Evolutionary conservation across 2,329 filamentous ascomycete genomes (phyloP).

Genomic region (Plectosphaerella sp.): DNA sequence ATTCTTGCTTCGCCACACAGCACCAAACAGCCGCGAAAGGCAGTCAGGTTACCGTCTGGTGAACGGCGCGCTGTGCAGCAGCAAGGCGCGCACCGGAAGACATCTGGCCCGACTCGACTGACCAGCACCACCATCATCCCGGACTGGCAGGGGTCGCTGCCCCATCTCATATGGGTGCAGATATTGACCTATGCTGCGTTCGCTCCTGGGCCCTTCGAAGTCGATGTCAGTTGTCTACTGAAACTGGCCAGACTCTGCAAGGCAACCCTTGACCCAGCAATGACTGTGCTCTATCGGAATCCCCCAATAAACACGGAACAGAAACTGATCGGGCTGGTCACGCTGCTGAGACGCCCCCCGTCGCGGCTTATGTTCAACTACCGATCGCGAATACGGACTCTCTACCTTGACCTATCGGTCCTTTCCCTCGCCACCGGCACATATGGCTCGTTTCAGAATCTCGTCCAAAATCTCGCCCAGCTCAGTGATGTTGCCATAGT

Average conservation of each 20-base stretch:
- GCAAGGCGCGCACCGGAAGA: no score
- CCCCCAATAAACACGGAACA: conserved; percentile 54
- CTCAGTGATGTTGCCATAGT: conserved; percentile 68
- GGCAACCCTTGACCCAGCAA: conserved; percentile 65
- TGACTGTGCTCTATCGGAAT: conserved; percentile 66
- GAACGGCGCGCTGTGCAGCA: no score
- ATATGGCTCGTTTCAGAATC: conserved; percentile 25
- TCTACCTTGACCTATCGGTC: conserved; percentile 69
- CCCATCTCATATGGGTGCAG: conserved; percentile 64
- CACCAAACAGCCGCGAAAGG: no score
- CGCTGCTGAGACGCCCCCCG: conserved; percentile 51
- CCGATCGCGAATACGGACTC: conserved; percentile 62
- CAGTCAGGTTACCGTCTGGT: no score
- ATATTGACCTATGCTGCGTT: conserved; percentile 67
- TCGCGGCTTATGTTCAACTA: conserved; percentile 56
- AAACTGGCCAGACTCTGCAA: conserved; percentile 58
- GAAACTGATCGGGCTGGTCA: conserved; percentile 39
- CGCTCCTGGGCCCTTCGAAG: conserved; percentile 31
- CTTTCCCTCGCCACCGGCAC: conserved; percentile 49
- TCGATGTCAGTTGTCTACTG: conserved; percentile 59
- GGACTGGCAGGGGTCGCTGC: conserved; percentile 53
- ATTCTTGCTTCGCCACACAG: no score
- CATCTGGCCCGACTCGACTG: no score
- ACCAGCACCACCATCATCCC: conserved; percentile 31
- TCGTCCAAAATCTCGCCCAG: conserved; percentile 62